Base-by-base conservation (phyloP, 176 grass and related monocot species). In the Echinochloa phyllopogon region DNA sequence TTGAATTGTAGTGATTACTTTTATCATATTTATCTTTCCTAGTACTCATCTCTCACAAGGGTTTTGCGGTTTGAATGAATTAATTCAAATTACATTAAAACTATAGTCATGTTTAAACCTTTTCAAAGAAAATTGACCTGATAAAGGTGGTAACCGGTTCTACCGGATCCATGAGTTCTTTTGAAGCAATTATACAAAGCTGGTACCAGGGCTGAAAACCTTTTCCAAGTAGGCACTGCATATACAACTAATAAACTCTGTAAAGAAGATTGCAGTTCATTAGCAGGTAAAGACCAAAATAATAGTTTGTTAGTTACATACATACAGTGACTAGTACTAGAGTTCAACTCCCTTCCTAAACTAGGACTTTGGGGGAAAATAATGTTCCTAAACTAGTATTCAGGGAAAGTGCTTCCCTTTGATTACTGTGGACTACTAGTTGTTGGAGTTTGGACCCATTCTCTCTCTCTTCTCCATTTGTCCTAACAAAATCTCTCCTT, bases 401-500 rank as follows among this genome's bases (percentile, higher is more conserved):
- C 11, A 62, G 23, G 33, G 41, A 18, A 41, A 13, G 25, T 41
- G 40, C 5, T 61, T 64, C 68, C 55, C 8, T 21, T 53, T 37
- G 71, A 51, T 82, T 63, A 55, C 55, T 40, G 62, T 82, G 25
- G 58, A 84, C 74, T 42, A 87, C 70, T 49, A 20, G 75, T 65
- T 14, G 83, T 24, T 63, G 60, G 43, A 55, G 65, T 43, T 43
- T 27, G 70, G 69, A 75, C 29, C 61, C 82, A 43, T 80, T 81
- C 70, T 81, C 23, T 43, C 74, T 27, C 44, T 16, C 13, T 18
- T 64, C 59, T 43, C 37, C 53, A 38, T 82, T 77, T 82, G 78
- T 77, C 55, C 72, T 40, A 60, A 58, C 48, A 65, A 90, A 87
- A 87, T 83, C 84, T 81, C 82, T 85, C 45, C 71, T n/a, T 88